These are phyloP conservation scores for Tinospora cordifolia DNA, from an alignment of 164 flowering plant species.

Conservation along the genomic window DNA sequence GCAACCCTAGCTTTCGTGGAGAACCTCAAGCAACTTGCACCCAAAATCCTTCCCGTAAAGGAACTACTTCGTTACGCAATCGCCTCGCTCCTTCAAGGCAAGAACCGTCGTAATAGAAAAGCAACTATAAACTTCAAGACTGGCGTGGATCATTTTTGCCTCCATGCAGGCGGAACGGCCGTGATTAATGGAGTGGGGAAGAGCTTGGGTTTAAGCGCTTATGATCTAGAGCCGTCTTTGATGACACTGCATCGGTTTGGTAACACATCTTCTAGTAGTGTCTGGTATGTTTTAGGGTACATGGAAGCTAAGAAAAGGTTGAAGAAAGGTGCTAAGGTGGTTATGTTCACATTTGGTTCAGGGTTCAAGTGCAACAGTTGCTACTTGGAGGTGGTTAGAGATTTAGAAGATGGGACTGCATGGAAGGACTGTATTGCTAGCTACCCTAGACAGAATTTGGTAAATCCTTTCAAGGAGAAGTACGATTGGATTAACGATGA, in stretches of 20 bases:
- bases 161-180: slow-evolving; percentile 52
- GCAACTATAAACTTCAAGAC: too few species aligned
- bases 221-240: slow-evolving; percentile 58
- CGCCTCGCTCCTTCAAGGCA: background rate
- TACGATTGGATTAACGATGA: slow-evolving; percentile 37
- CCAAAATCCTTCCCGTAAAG: slow-evolving; percentile 33
- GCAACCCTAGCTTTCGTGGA: slow-evolving; percentile 33
- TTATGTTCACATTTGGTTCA: too few species aligned
- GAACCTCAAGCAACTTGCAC: slow-evolving; percentile 31
- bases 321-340: background rate
- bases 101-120: slow-evolving; percentile 19
- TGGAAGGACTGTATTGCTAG: slow-evolving; percentile 36
- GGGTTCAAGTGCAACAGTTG: too few species aligned
- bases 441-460: slow-evolving; percentile 28
- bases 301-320: slow-evolving; percentile 12
- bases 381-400: slow-evolving; percentile 27
- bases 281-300: slow-evolving; percentile 55
- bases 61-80: slow-evolving; percentile 28
- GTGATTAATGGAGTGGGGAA: slow-evolving; percentile 43
- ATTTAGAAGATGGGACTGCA: slow-evolving; percentile 36
- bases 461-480: slow-evolving; percentile 40
- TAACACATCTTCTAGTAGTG: slow-evolving; percentile 58
- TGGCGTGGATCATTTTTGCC: slow-evolving; percentile 50
- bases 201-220: slow-evolving; percentile 34
- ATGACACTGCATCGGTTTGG: slow-evolving; percentile 69